These are phyloP conservation scores for Xylaria sp. DNA, from an alignment of 2,329 filamentous ascomycete genomes.

Conservation along the genomic window DNA sequence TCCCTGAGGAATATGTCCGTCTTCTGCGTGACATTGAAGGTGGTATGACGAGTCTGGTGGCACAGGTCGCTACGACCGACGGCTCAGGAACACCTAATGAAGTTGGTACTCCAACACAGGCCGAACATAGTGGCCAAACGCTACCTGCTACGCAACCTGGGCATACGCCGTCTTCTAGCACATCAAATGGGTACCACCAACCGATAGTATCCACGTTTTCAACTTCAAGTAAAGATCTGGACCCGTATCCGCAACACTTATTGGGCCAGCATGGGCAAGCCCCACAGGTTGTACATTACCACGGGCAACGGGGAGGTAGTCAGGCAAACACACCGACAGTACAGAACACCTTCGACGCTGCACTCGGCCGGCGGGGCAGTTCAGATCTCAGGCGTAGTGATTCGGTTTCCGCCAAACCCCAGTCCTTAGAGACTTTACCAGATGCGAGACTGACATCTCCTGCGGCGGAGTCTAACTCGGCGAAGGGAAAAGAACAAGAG, in stretches of 20 bases:
- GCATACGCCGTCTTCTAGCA: constrained; percentile 58
- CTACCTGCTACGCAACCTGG: constrained; percentile 47
- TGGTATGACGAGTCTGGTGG: constrained; percentile 79
- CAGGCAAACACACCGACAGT: constrained; percentile 73
- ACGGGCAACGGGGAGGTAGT: constrained; percentile 74
- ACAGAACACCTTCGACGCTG: constrained; percentile 62
- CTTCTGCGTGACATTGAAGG: constrained; percentile 93
- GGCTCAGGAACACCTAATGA: constrained; percentile 65
- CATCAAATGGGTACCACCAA: constrained; percentile 73
- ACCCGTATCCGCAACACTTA: constrained; percentile 74
- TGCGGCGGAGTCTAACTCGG: constrained; percentile 34
- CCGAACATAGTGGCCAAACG: constrained; percentile 60
- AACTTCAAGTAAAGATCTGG: constrained; percentile 75
- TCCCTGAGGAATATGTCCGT: constrained; percentile 96
- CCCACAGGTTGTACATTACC: constrained; percentile 74
- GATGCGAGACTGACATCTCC: constrained; percentile 52
- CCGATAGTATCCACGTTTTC: constrained; percentile 76
- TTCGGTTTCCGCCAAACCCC: constrained; percentile 48
- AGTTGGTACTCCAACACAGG: constrained; percentile 69
- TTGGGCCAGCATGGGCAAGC: constrained; percentile 71
- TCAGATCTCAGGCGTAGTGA: constrained; percentile 59
- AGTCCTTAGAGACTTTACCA: constrained; percentile 55
- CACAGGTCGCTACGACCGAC: constrained; percentile 61
- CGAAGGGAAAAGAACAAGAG: constrained; percentile 39
- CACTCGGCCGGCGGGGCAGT: constrained; percentile 60